Percentiles rank a stretch among this genome's conserved stretches.
Evolutionary conservation across 2,329 filamentous ascomycete genomes (phyloP).

Genomic region (Clonostachys sp.): DNA sequence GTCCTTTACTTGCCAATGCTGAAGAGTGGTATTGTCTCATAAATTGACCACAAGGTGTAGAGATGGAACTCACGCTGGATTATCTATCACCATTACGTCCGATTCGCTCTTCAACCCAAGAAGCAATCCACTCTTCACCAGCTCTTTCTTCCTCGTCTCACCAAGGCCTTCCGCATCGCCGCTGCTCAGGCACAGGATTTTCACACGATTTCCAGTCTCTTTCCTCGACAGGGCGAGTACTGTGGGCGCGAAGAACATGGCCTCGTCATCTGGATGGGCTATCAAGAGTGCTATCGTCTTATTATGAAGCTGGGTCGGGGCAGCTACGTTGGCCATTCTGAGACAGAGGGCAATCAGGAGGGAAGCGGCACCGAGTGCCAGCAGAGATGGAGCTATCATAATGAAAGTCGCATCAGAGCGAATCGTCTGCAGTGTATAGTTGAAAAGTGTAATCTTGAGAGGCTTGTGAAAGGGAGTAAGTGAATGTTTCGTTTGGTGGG

Average conservation of each 20-base stretch:
- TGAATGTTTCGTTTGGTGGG: no score
- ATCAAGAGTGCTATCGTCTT: slow-evolving; percentile 91
- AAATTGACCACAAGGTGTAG: no score
- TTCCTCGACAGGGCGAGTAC: slow-evolving; percentile 79
- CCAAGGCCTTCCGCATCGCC: slow-evolving; percentile 87
- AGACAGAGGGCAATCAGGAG: no score
- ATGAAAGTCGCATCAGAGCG: no score
- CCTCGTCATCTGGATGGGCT: slow-evolving; percentile 96
- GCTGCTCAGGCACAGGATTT: slow-evolving; percentile 88
- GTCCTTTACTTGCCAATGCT: no score
- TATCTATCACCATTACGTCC: slow-evolving; percentile 80
- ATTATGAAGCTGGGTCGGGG: slow-evolving; percentile 47
- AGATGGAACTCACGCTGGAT: slow-evolving; percentile 29
- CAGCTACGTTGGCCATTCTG: no score
- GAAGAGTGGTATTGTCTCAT: no score
- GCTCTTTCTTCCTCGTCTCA: slow-evolving; percentile 74
- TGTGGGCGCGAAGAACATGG: slow-evolving; percentile 97
- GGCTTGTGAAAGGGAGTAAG: no score
- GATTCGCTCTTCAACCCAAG: slow-evolving; percentile 71
- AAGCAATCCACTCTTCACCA: slow-evolving; percentile 72
- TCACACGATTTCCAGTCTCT: slow-evolving; percentile 80
- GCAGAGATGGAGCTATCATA: no score
- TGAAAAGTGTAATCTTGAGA: no score
- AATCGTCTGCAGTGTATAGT: no score
- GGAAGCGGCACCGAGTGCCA: no score